Base-by-base conservation (phyloP, 2,329 filamentous ascomycete species). In the Exophiala lecanii-corni region DNA sequence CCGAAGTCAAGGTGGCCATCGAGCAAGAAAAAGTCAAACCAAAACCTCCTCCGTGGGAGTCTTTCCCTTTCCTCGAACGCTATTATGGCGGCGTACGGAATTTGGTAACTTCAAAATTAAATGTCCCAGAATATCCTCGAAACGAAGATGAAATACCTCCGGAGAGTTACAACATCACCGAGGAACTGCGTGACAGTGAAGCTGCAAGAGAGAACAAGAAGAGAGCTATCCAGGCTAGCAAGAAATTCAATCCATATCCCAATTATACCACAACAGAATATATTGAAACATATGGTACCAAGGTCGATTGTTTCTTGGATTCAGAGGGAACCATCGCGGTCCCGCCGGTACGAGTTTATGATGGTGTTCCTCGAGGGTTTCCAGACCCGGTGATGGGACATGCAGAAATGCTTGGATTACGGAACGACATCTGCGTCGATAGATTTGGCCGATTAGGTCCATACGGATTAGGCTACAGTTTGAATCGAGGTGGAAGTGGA, bases 361-460 rank as follows among this genome's bases (percentile, higher is more conserved):
- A 82, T 9, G 91, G 91, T 2, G 77, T 92, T 2, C 85, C 89
- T 0, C 74, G 78, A 45, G 91, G 89, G 1, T 94, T 94, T 62
- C 92, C 92, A 0, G 79, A 92, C 36, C 78, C 88, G 45, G 78
- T 86, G 2, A 77, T 91, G 58, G 92, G 92, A n/a, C 94, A 88
- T 0, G 89, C 95, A 57, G 80, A 89, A 7, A 64, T 91, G 30
- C 66, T 97, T 9, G 83, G 81, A 0, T 69, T 97, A 25, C 79
- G 84, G 13, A 79, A 94, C 53, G 84, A 94, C 57, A 78, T 96
- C 35, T 98, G 92, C 67, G 96, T 95, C 59, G 92, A 98, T 55
- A 78, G 92, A 2, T 94, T 86, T 60, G 91, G 91, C 2, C 78
- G 89, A 51, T 78, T 92, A 20, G 89, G 87, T 0, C 86, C 91